Conservation (phyloP, 2,329 filamentous ascomycete species). For the Zarea fungicola region DNA sequence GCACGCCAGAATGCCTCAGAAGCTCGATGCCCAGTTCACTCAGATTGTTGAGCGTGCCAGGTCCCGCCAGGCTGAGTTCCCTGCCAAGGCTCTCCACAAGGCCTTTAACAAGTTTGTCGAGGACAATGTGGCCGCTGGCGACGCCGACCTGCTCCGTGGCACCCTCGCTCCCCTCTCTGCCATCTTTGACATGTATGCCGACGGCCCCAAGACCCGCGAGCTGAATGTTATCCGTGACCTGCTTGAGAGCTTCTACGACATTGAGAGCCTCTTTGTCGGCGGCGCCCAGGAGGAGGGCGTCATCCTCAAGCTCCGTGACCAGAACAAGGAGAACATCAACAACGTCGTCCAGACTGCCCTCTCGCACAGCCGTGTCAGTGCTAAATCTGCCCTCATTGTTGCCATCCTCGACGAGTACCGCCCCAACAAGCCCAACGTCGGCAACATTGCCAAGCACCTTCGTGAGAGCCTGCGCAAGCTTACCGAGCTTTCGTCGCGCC, state of each 20-base stretch:
- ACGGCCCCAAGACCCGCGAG: conserved; percentile 88
- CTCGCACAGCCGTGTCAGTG: conserved; percentile 84
- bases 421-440: conserved; percentile 86
- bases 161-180: conserved; percentile 71
- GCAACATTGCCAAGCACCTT: conserved; percentile 84
- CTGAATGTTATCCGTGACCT: conserved; percentile 74
- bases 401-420: conserved; percentile 92
- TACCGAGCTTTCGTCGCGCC: conserved; percentile 75
- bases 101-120: conserved; percentile 83
- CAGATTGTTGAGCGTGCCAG: conserved; percentile 83
- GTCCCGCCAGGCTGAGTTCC: conserved; percentile 78
- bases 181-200: conserved; percentile 73
- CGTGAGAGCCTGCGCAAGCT: conserved; percentile 76
- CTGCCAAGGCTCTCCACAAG: conserved; percentile 80
- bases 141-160: conserved; percentile 67
- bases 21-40: conserved; percentile 75
- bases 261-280: conserved; percentile 84
- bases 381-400: conserved; percentile 90
- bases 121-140: conserved; percentile 69
- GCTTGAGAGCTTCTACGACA: conserved; percentile 74
- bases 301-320: conserved; percentile 86
- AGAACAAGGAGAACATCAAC: conserved; percentile 87
- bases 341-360: conserved; percentile 85
- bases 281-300: conserved; percentile 91
- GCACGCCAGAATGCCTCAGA: conserved; percentile 95